Conservation (phyloP, 2,329 filamentous ascomycete species). For the Epichloe brachyelytri region DNA sequence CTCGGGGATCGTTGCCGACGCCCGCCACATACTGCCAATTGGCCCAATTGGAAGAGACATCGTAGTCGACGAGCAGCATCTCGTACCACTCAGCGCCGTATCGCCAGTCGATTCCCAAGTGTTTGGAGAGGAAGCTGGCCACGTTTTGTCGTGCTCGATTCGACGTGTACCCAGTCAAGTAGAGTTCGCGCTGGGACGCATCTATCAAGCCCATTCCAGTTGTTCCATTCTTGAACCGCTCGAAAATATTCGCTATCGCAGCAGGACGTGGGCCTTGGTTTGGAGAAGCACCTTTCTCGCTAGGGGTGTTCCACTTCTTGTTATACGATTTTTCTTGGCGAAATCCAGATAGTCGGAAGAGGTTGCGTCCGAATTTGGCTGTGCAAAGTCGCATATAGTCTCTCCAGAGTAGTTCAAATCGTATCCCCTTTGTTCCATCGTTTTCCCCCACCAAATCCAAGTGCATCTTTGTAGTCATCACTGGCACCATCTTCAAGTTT, state of each 20-base stretch:
- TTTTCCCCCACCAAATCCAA: constrained; percentile 61
- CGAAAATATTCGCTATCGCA: constrained; percentile 34
- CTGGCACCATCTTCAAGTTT: constrained; percentile 54
- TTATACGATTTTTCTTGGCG: constrained; percentile 29
- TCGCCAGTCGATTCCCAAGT: constrained; percentile 66
- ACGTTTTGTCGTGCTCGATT: constrained; percentile 68
- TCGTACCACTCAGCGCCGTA: constrained; percentile 78
- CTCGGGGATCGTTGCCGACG: constrained; percentile 66
- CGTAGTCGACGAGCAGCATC: constrained; percentile 60
- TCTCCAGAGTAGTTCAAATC: constrained; percentile 64
- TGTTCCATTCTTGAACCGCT: constrained; percentile 50
- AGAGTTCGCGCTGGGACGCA: constrained; percentile 61
- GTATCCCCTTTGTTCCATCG: constrained; percentile 53
- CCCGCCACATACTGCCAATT: constrained; percentile 77
- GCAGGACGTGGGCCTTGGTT: constrained; percentile 28
- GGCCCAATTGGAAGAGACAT: constrained; percentile 64
- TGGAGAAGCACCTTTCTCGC: constrained; percentile 14
- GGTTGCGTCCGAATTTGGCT: constrained; percentile 50
- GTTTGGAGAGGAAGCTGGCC: constrained; percentile 60
- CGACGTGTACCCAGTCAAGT: constrained; percentile 64
- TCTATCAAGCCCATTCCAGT: constrained; percentile 71
- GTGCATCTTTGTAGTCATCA: constrained; percentile 22
- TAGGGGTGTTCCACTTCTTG: constrained; percentile 36
- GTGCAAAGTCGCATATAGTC: constrained; percentile 73
- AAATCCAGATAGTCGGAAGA: constrained; percentile 57